These are phyloP conservation scores for Fusarium gaditjirri DNA, from an alignment of 2,329 filamentous ascomycete species.

Conservation along the genomic window DNA sequence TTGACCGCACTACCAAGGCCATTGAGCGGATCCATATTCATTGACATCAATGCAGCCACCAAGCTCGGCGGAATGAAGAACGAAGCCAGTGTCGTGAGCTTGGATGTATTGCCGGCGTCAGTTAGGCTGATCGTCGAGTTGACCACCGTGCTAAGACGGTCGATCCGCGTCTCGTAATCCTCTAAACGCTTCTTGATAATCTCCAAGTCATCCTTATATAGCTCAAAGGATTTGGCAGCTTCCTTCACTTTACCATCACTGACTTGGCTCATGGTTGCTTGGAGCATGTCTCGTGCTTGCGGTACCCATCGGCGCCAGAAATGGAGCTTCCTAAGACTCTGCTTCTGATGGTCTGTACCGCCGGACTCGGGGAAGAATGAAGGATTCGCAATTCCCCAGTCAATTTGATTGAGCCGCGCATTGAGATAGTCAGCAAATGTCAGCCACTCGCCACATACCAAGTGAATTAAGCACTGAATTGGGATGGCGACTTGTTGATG, in stretches of 20 bases:
- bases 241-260: rapidly evolving
- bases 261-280: not conserved
- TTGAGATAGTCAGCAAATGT: not conserved
- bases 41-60: not conserved
- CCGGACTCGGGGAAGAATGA: not conserved
- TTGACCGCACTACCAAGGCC: not conserved
- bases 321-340: not conserved
- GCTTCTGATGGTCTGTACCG: not conserved
- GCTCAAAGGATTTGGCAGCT: not conserved
- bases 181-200: not conserved
- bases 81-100: not conserved
- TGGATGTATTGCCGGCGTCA: not conserved
- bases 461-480: not conserved
- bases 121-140: not conserved
- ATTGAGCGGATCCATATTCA: not conserved
- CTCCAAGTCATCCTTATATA: not conserved
- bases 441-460: not conserved
- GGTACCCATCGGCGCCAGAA: not conserved
- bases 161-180: not conserved
- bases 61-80: not conserved
- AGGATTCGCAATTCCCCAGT: not conserved
- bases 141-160: not conserved
- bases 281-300: not conserved
- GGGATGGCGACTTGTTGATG: not conserved
- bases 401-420: not conserved